Conservation (phyloP, 2,329 filamentous ascomycete genomes). For the Cercospora sp. region DNA sequence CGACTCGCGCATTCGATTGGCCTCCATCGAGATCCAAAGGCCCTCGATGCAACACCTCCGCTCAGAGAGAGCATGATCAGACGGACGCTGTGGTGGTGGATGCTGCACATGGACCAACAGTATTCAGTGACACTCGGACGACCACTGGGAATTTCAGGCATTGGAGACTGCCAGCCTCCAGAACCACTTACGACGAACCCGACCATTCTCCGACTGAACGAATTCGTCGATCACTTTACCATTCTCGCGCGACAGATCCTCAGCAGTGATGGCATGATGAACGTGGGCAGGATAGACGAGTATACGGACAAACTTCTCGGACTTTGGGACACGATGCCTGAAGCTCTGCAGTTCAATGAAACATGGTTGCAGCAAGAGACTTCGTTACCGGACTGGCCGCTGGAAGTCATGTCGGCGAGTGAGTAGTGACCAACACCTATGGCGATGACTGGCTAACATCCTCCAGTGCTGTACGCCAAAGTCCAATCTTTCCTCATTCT, state of each 20-base stretch:
- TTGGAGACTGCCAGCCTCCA: conserved; percentile 51
- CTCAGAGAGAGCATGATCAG: conserved; percentile 46
- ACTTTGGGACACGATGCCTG: conserved; percentile 50
- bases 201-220: conserved; percentile 46
- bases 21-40: conserved; percentile 51
- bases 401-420: conserved; percentile 50
- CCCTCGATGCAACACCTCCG: conserved; percentile 46
- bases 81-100: conserved; percentile 54
- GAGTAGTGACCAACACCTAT: conserved; percentile 23
- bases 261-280: conserved; percentile 45
- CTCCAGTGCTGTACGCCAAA: conserved; percentile 48
- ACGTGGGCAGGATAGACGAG: conserved; percentile 47
- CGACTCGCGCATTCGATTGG: conserved; percentile 53
- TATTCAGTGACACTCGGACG: conserved; percentile 53
- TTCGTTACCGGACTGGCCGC: conserved; percentile 49
- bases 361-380: conserved; percentile 45
- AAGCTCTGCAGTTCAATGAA: conserved; percentile 49
- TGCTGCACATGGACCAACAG: conserved; percentile 54
- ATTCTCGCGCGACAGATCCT: conserved; percentile 51
- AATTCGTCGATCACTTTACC: conserved; percentile 51
- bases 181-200: conserved; percentile 49
- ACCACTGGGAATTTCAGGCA: conserved; percentile 51
- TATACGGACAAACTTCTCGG: conserved; percentile 48
- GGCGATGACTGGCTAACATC: not conserved
- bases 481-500: conserved; percentile 52